Evolutionary conservation across 352 stramenopile genomes (phyloP), one percentile per base, ranked within the genome.

Genomic region (Pythium scleroteichum): DNA sequence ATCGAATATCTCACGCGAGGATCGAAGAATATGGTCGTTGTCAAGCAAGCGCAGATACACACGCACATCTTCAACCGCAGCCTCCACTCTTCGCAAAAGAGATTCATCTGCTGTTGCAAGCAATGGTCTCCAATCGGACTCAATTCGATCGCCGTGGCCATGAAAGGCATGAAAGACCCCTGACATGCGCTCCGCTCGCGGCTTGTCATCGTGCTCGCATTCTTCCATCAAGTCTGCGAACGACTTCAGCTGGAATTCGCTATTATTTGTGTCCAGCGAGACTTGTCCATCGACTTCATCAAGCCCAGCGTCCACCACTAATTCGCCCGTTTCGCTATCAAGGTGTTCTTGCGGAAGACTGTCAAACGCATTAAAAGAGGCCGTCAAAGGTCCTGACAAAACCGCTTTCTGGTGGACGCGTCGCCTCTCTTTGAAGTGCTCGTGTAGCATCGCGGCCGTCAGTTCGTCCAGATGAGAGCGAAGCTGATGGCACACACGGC

Each of bases 1-100:
- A 20, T 94, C 75, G 60, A 92, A 94, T 26, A 88, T 75, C 53
- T 90, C 83, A 1, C 63, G 64, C 10, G 84, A 93, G 4, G 67
- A 68, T 9, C 71, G 71, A 19, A 91, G 47, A 5, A 94, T 60
- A 49, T 93, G 82, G 0, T 68, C 52, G 1, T 50, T 14, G 6
- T 42, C 5, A 4, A 71, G 33, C 1, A 58, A 20, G 22, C 53
- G 27, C 39, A 71, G 51, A 19, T 55, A 53, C 10, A 62, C 17
- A 6, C 26, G 42, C 16, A 32, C 32, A 24, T 33, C 41, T 17
- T 41, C 20, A 19, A 33, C 44, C 6, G 33, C 33, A 1, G 9
- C 23, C n/a, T 22, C 12, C 13, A 54, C 23, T 2, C 26, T 4
- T 49, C 22, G 45, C 14, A 54, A 40, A 4, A 42, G 3, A 6